Base-by-base conservation (phyloP, 192 early-diverging fungal species). In the Podila verticillata region DNA sequence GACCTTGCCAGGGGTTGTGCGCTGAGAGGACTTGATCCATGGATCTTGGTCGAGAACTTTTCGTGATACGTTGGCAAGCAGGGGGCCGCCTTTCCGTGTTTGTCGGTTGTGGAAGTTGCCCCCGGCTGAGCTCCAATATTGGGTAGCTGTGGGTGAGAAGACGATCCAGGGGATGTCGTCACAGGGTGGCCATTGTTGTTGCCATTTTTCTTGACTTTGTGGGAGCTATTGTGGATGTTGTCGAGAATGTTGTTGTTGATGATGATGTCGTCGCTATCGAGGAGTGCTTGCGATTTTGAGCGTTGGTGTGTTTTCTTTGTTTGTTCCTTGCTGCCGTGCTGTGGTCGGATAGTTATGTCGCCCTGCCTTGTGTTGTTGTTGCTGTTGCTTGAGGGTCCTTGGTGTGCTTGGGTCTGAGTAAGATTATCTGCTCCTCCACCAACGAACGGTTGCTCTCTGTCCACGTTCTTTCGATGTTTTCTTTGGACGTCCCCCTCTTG, bases 1-100 rank as follows among this genome's bases (percentile, higher is more conserved):
- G 17, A 22, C 17, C 20, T 7, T 19, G 51, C 17, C 0, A 54
- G 24, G 24, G 51, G 20, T 13, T 49, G 66, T n/a, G 72, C 72
- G 51, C 72, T 67, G 7, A 74, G 57, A 8, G 64, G 65, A 31
- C 59, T 66, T n/a, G 72, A 58, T 17, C 72, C 72, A 48, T 74
- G 72, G 20, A 61, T 39, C 57, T 74, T 67, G 29, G 54, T 29
- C 7, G 47, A 54, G 22, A 67, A 67, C 24, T 63, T 74, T 22
- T 67, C 72, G 24, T 74, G 72, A 34, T 66, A 74, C 7, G 44
- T 24, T 30, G 72, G 72, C 36, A 74, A 58, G 32, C 65, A 30
- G 10, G 72, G 44, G 8, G 62, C 48, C 13, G 64, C 29, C 28
- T 17, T 44, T 20, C 31, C 31, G 1, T 48, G 51, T 36, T 48